A percentile compares a stretch with the other conserved stretches of the same genome.
These are phyloP conservation scores for Babesia bovis DNA, from an alignment of 169 alveolate genomes.

Conservation along the genomic window DNA sequence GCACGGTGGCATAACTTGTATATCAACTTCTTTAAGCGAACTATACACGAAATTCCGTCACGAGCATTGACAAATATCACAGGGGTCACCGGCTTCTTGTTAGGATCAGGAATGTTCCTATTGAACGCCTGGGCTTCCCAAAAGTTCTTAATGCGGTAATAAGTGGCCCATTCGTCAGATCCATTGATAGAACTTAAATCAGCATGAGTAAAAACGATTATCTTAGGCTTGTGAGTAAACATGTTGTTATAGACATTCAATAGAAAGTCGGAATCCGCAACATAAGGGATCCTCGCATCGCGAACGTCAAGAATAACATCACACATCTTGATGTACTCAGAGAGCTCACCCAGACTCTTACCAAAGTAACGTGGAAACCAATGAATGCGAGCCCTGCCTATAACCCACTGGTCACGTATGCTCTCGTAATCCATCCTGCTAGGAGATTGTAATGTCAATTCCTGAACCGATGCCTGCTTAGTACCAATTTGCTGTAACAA, in stretches of 20 bases:
- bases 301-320: conserved; percentile 76
- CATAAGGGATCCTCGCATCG: conserved; percentile 75
- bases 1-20: conserved; percentile 64
- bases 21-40: conserved; percentile 69
- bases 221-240: conserved; percentile 70
- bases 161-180: conserved; percentile 75
- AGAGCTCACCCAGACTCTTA: conserved; percentile 59
- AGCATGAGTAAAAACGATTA: conserved; percentile 72
- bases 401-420: conserved; percentile 30
- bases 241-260: conserved; percentile 67
- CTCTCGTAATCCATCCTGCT: conserved; percentile 45
- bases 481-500: conserved; percentile 22
- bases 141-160: conserved; percentile 66
- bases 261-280: conserved; percentile 67
- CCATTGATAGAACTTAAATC: conserved; percentile 69
- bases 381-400: conserved; percentile 53
- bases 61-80: conserved; percentile 74
- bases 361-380: conserved; percentile 78
- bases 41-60: conserved; percentile 67
- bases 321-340: conserved; percentile 67
- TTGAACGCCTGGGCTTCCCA: conserved; percentile 59
- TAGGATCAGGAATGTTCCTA: conserved; percentile 58
- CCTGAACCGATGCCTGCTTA: conserved; percentile 27
- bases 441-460: conserved; percentile 6
- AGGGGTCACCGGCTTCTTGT: conserved; percentile 67